A percentile compares a stretch with the other conserved stretches of the same genome.
Conservation (phyloP, 1,139 yeast species). For the Lizanozyma gosingica region DNA sequence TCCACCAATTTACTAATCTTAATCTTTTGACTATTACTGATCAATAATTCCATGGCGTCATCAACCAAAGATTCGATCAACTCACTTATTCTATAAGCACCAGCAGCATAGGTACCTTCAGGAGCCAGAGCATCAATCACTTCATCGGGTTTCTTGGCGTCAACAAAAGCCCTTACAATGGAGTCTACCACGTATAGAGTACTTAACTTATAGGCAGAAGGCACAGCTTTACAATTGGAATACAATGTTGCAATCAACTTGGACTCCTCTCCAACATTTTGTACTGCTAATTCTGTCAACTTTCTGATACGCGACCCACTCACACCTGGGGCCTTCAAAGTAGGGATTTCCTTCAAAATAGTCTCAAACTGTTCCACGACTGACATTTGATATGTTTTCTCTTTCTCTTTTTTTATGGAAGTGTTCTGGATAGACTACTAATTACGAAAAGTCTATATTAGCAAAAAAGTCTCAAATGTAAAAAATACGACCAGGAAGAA, state of each 20-base stretch:
- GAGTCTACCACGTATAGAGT: constrained; percentile 88
- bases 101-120: constrained; percentile 71
- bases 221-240: constrained; percentile 65
- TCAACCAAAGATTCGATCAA: constrained; percentile 51
- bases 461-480: background rate
- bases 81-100: constrained; percentile 51
- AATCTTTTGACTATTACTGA: constrained; percentile 45
- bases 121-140: constrained; percentile 37
- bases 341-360: constrained; percentile 63
- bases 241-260: constrained; percentile 50
- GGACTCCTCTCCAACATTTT: constrained; percentile 54
- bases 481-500: background rate
- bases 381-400: constrained; percentile 14
- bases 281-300: constrained; percentile 69
- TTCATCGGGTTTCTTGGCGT: constrained; percentile 45
- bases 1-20: constrained; percentile 79
- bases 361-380: constrained; percentile 56
- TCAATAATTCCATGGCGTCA: constrained; percentile 48
- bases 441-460: background rate
- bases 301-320: constrained; percentile 92
- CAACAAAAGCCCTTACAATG: constrained; percentile 77
- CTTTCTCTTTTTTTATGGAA: no score
- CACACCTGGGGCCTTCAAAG: constrained; percentile 84
- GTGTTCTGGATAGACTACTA: background rate
- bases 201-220: constrained; percentile 81